These are phyloP conservation scores for Emericellopsis cladophorae DNA, from an alignment of 2,329 filamentous ascomycete genomes.

Conservation along the genomic window DNA sequence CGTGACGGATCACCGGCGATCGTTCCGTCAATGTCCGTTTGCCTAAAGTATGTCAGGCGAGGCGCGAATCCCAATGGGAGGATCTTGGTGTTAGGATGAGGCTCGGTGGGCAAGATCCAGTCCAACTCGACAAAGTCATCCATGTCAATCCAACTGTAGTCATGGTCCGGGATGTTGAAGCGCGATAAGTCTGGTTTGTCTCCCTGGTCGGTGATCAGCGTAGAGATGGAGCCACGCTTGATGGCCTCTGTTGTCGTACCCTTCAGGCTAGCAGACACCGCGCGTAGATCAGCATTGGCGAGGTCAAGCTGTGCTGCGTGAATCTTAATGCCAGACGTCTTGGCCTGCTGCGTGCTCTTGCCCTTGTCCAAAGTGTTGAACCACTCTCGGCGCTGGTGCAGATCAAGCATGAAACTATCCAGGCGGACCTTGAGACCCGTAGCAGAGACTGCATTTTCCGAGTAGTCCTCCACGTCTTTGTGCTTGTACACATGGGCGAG, in stretches of 20 bases:
- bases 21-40: constrained; percentile 79
- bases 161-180: constrained; percentile 91
- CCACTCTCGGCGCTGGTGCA: constrained; percentile 88
- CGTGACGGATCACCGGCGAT: constrained; percentile 71
- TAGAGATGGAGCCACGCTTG: constrained; percentile 42
- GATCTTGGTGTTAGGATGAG: constrained; percentile 88
- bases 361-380: constrained; percentile 73
- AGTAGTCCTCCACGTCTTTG: constrained; percentile 82
- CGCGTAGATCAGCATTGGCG: constrained; percentile 80
- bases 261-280: constrained; percentile 80
- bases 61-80: constrained; percentile 84
- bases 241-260: constrained; percentile 69
- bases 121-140: constrained; percentile 98
- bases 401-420: constrained; percentile 93
- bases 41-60: constrained; percentile 92
- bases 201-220: constrained; percentile 39
- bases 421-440: constrained; percentile 94
- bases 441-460: constrained; percentile 65
- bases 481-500: constrained; percentile 98
- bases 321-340: constrained; percentile 88
- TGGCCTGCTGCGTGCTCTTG: constrained; percentile 61
- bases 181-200: constrained; percentile 63
- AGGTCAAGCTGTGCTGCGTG: constrained; percentile 90
- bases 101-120: constrained; percentile 84
- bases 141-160: constrained; percentile 97